Evolutionary conservation across 768 basidiomycete genomes (phyloP), one percentile per base, ranked within the genome.

Genomic region (Trametes meyenii): DNA sequence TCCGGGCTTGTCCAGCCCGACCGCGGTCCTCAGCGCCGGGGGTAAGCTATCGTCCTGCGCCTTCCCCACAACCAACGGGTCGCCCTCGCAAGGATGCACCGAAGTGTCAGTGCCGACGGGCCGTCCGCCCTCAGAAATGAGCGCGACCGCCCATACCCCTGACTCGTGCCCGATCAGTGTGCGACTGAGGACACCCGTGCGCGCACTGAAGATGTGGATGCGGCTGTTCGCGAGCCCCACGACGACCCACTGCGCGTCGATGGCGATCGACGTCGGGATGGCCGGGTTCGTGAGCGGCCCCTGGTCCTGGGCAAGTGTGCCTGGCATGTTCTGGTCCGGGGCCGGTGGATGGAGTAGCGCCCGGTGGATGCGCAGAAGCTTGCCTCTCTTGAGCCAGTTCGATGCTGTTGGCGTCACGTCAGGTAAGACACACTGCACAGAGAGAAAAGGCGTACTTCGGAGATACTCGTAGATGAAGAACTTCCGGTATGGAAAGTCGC

Each of bases 61-160:
- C 21, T 42, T 35, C n/a, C 38, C 43, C 54, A 55, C 58, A 21
- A 63, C 51, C 11, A 59, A 26, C 45, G 60, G 58, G 42, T 66
- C 60, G 19, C 58, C 61, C 33, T 45, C 40, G 21, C 35, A 26
- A 2, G 58, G 49, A 24, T 50, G 42, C 42, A 48, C 50, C 23
- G 33, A 42, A 0, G 61, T 35, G 50, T 66, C 63, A 21, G 58
- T 43, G 7, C 63, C 53, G 29, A 70, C 62, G 6, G 61, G 68
- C 16, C 66, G 40, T 0, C 87, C 88, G n/a, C 88, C 87, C 43
- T 83, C 80, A 24, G 83, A 83, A 50, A 96, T 85, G 26, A 98
- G 81, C 55, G 87, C 85, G 14, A 97, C 85, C 14, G 90, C 89
- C 96, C 96, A 98, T 1, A 97, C 95, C n/a, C 96, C 96, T 21